Base-by-base conservation (phyloP, 2,329 filamentous ascomycete genomes). In the Penicillium paneum region DNA sequence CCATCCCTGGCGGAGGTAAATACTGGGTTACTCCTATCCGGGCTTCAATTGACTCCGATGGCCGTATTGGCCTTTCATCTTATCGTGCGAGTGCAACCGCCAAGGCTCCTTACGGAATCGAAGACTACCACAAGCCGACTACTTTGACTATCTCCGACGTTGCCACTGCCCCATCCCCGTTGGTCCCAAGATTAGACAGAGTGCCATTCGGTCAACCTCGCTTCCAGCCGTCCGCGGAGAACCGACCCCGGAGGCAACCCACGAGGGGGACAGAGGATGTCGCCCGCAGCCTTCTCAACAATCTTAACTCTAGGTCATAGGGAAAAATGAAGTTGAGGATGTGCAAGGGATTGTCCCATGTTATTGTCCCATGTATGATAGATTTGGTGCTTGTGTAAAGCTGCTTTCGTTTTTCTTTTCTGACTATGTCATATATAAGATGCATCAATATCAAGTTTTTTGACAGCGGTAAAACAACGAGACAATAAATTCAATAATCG, bases 1-100 rank as follows among this genome's bases (percentile, higher is more conserved):
- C 77, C 35, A 67, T 74, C 6, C 67, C 69, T 1, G 81, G 81
- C 42, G 82, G 82, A 50, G 76, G 75, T 52, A 84, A 83, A 61
- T 69, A 82, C 52, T 78, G 74, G 72, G 78, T 81, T 24, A 73
- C 76, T 17, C 78, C 81, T 1, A 67, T 71, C 40, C 75, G 73
- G 38, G 81, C 79, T 21, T 67, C 64, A 41, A 67, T 81, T 32
- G 72, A 78, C 55, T 72, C 77, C 19, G 64, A 73, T 11, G 78
- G 78, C 34, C 71, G 70, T 35, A 74, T 81, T 53, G 62, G 63
- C 5, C 68, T 81, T 43, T 60, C 66, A 13, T 69, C 67, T 19
- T 66, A 64, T 52, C 67, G 69, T 29, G 71, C 71, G 12, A 69
- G 64, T 36, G 59, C 66, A n/a, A 64, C 63, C 17, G 52, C 68